Base-by-base conservation (phyloP, 2,329 filamentous ascomycete species). In the Sclerotinia spermophila region DNA sequence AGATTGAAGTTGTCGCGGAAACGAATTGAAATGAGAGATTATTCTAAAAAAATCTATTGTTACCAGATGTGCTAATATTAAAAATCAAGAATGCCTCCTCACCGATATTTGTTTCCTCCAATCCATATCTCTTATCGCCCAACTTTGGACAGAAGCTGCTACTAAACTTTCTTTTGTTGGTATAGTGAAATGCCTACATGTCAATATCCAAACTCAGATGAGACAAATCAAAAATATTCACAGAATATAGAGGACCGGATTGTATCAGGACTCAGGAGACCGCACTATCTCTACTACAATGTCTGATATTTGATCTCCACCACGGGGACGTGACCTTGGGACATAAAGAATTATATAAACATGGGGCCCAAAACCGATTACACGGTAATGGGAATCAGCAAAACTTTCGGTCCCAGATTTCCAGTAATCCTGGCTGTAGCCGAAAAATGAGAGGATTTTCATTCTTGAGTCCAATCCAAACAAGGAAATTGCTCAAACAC, bases 1-100 rank as follows among this genome's bases (percentile, higher is more conserved):
- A 69, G 40, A 69, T 69, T 55, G 67, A 69, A 24, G 58, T 64
- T 56, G 45, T 69, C 30, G 67, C 67, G 42, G 56, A 69, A 69
- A 62, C 67, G 24, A 69, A 69, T 17, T 69, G 38, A 69, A 65
- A 44, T 53, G 13, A 64, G 42, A 53, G 13, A 24, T 21, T 42
- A 30, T 35, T 24, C 13, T 19, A 24, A 44, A 33, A 13, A 2
- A 13, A 21, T 24, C 40, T 42, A 21, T 33, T 11, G 19, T 33
- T 30, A 11, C 11, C 27, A 17, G 27, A n/a, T 19, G 7, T 45
- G 1, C 27, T n/a, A 19, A n/a, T 3, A 13, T 48, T 35, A 27
- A 30, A 15, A 21, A n/a, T 45, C 10, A 15, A 35, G 13, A 48
- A 17, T 62, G 21, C 42, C 42, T 48, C 42, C 42, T 48, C 13